A percentile compares a stretch with the other conserved stretches of the same genome.
Conservation (phyloP, 2,329 filamentous ascomycete species). For the Nothophoma quercina region DNA sequence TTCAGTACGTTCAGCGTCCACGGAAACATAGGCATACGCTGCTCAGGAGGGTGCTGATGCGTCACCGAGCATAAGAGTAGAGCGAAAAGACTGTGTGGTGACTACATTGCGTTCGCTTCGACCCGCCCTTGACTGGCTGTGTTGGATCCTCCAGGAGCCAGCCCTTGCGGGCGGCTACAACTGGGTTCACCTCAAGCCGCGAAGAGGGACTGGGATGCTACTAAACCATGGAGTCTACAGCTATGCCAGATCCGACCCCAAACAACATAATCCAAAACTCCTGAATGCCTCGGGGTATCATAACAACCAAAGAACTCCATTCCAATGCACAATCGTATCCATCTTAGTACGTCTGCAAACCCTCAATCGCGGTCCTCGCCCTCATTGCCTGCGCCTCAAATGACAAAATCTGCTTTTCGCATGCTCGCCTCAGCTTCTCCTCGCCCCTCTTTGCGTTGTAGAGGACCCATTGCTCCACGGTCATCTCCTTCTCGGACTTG, state of each 20-base stretch:
- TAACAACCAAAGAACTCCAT: constrained; percentile 25
- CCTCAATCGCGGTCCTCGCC: constrained; percentile 80
- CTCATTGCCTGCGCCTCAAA: constrained; percentile 85
- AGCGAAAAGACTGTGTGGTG: not conserved
- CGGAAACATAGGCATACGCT: not conserved
- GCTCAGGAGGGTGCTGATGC: no score
- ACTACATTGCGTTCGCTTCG: constrained; percentile 12
- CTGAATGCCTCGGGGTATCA: constrained; percentile 30
- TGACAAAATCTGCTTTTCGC: constrained; percentile 79
- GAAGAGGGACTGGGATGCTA: constrained; percentile 13
- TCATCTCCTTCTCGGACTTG: constrained; percentile 85
- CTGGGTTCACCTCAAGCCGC: constrained; percentile 28
- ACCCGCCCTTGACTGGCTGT: constrained; percentile 26
- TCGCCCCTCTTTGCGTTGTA: constrained; percentile 83
- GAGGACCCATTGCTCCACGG: constrained; percentile 90
- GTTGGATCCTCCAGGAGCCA: constrained; percentile 27
- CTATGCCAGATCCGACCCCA: not conserved
- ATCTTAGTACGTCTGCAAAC: constrained; percentile 25
- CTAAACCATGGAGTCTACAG: constrained; percentile 1
- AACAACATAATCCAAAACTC: constrained; percentile 9
- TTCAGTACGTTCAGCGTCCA: not conserved
- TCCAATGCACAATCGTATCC: constrained; percentile 8
- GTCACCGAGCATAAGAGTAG: no score
- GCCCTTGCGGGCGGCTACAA: constrained; percentile 29
- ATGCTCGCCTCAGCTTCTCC: constrained; percentile 78